Base-by-base conservation (phyloP, 192 early-diverging fungal genomes). In the Entomortierella lignicola region DNA sequence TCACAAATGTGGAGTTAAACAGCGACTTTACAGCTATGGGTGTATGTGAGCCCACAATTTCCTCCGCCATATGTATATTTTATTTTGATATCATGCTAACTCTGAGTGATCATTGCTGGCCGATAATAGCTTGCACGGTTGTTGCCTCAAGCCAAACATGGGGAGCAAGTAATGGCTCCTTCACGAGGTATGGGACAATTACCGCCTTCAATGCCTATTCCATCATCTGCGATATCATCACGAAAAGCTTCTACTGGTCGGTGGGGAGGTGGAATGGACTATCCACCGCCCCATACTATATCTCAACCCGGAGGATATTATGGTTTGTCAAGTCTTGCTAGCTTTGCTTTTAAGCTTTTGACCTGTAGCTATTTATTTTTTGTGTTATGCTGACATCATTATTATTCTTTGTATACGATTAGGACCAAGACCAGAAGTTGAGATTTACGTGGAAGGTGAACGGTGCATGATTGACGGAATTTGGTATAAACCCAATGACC, bases 21-120 rank as follows among this genome's bases (percentile, higher is more conserved):
- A 83, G 83, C 17, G 86, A 87, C 58, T 72, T 85, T 44, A 41
- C 66, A 30, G 69, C 68, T 21, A 71, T 87, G 52, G 72, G 81
- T 11, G 75, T 87, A 82, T 55, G 79, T 43, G 34, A 62, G 23
- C 20, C 20, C 5, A 20, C 27, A 3, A 8, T 58, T 34, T 11
- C 48, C 44, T 15, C 25, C 50, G 52, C 15, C 12, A 37, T 32
- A 20, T n/a, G 13, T 17, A 3, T 26, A 2, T 23, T 5, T 54
- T 47, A 2, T 47, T 20, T 47, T 15, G 17, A 47, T 47, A 20
- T 12, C 4, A 5, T 20, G 44, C 44, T 47, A 47, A 47, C 44
- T 47, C n/a, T n/a, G n/a, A n/a, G n/a, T n/a, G n/a, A 47, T 47
- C 44, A 11, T 15, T 47, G 17, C 17, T 20, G 15, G 4, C 17